Base-by-base conservation (phyloP, 2,329 filamentous ascomycete species). In the Lecanicillium sp. region DNA sequence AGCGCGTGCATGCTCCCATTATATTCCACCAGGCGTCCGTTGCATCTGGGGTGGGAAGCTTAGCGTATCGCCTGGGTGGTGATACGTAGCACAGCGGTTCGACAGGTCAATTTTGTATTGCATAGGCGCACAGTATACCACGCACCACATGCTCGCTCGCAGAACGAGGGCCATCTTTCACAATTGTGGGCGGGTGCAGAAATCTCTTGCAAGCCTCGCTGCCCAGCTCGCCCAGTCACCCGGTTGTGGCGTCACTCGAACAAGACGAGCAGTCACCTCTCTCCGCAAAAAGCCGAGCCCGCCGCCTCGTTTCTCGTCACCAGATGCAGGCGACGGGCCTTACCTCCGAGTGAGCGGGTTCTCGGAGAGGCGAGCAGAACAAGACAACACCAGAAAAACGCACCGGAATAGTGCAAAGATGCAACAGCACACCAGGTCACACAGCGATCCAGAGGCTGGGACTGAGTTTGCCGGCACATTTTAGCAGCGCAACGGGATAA, bases 211-310 rank as follows among this genome's bases (percentile, higher is more conserved):
- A 24, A 9, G n/a, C 29, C 37, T 9, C 24, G 20, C 41, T 44
- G 21, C 20, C 29, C 29, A 44, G n/a, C n/a, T n/a, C n/a, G n/a
- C n/a, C n/a, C n/a, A n/a, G n/a, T n/a, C n/a, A n/a, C n/a, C n/a
- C n/a, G n/a, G 29, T 44, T 44, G 41, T 44, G 41, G 41, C 41
- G 41, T 35, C 29, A 8, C 3, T 17, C 29, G 29, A 43, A n/a
- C 7, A 29, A 29, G 29, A 36, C 12, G 7, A 19, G 40, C 17
- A 44, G 12, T 14, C 10, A 20, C 11, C 15, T 29, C 26, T n/a
- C 26, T 26, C 29, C 41, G 29, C 30, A 37, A 24, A 36, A 20
- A 23, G 43, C 43, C 43, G 43, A 38, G 19, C 43, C 5, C 21
- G 32, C 14, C 14, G 33, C 33, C 43, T 45, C 21, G 12, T 11